Evolutionary conservation across 352 stramenopile species (phyloP).

Genomic region (Phytophthora citricola): DNA sequence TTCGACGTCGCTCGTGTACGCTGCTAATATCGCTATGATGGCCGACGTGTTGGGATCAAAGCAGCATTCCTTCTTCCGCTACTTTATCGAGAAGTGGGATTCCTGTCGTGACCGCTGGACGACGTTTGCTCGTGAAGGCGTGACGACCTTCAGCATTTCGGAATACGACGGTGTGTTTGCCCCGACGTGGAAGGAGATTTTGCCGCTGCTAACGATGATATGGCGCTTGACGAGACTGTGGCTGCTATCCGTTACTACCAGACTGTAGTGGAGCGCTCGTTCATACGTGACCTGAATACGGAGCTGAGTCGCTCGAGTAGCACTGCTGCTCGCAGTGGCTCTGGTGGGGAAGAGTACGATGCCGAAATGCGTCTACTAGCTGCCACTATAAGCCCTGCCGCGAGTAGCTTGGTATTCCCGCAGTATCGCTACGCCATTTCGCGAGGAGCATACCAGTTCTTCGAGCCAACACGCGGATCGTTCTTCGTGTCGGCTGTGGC

Average conservation of each 20-base stretch:
- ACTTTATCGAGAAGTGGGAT: constrained; percentile 40
- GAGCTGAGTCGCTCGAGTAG: constrained; percentile 11
- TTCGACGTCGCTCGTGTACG: constrained; percentile 34
- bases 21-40: constrained; percentile 34
- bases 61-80: constrained; percentile 37
- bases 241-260: constrained; percentile 43
- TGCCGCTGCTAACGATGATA: constrained; percentile 31
- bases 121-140: constrained; percentile 39
- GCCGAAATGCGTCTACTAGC: constrained; percentile 40
- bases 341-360: constrained; percentile 27
- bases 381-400: constrained; percentile 32
- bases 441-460: constrained; percentile 43
- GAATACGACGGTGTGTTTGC: constrained; percentile 33
- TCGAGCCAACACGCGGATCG: constrained; percentile 35
- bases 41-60: constrained; percentile 35
- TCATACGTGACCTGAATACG: constrained; percentile 26
- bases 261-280: constrained; percentile 40
- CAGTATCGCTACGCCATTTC: constrained; percentile 38
- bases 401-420: constrained; percentile 33
- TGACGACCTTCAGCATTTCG: constrained; percentile 43
- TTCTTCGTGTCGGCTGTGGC: constrained; percentile 41
- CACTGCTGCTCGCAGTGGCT: constrained; percentile 8
- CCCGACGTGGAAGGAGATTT: constrained; percentile 35
- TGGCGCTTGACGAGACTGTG: constrained; percentile 43
- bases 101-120: constrained; percentile 40